Percentiles rank a stretch among this genome's conserved stretches.
Conservation (phyloP, 805 yeast genomes). For the Metschnikowia rubicola region DNA sequence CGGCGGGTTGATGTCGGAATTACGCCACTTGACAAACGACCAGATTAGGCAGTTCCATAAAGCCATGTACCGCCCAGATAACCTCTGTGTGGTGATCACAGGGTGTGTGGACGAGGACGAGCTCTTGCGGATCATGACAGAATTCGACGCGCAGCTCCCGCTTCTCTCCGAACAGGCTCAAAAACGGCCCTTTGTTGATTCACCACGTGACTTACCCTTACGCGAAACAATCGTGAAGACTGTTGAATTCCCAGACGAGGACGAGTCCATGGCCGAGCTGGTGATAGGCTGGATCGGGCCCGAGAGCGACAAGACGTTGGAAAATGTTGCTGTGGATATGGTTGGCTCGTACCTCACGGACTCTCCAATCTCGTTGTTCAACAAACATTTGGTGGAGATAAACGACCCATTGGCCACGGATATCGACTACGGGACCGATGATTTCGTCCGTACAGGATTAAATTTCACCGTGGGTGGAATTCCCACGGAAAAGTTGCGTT, state of each 20-base stretch:
- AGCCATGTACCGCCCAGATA: conserved; percentile 72
- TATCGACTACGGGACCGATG: conserved; percentile 68
- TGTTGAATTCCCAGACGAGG: conserved; percentile 83
- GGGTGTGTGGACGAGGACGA: conserved; percentile 82
- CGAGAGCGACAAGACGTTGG: conserved; percentile 44
- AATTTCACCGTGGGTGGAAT: conserved; percentile 64
- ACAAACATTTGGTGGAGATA: conserved; percentile 70
- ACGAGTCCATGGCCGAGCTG: conserved; percentile 79
- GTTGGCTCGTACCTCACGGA: conserved; percentile 73
- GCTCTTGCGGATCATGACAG: conserved; percentile 53
- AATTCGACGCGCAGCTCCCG: conserved; percentile 59
- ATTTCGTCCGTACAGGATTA: conserved; percentile 60
- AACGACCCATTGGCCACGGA: conserved; percentile 79
- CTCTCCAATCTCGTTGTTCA: conserved; percentile 72
- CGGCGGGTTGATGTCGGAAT: conserved; percentile 80
- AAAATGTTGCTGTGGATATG: conserved; percentile 67
- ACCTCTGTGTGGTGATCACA: conserved; percentile 76
- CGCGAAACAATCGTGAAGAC: conserved; percentile 39
- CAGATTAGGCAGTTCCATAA: conserved; percentile 76
- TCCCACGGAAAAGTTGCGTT: conserved; percentile 59
- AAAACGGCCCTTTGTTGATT: conserved; percentile 79
- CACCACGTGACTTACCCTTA: conserved; percentile 44
- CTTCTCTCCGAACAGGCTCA: conserved; percentile 27
- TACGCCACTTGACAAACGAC: conserved; percentile 68
- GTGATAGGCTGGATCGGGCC: conserved; percentile 83